Evolutionary conservation across 352 stramenopile genomes (phyloP), one percentile per base, ranked within the genome.

Genomic region (Phytophthora cryptogea): DNA sequence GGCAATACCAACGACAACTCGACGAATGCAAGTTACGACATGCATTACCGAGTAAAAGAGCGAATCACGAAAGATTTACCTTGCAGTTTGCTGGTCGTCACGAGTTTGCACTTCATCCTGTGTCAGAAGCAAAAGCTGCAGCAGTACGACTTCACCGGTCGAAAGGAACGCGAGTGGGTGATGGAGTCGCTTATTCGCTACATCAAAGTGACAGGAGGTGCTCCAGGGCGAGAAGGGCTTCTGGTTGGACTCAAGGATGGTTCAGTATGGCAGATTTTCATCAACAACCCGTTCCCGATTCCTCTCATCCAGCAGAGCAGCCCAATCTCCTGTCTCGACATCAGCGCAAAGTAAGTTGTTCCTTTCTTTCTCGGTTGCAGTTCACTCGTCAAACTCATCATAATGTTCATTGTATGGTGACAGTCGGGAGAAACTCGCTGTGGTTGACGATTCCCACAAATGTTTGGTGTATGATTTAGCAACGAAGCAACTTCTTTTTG

Each of bases 201-300:
- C 65, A 95, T 98, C 52, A 96, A 92, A 56, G 92, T 98, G 35
- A 94, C 89, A 5, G 92, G 94, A 14, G 94, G 90, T n/a, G 86
- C 89, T 33, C 76, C 83, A 13, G 90, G 94, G 30, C 75, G 76
- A 11, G 94, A 98, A 71, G 93, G 88, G 0, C 55, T 98, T 20
- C 76, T 98, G 0, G 83, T 98, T 9, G 94, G 94, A 1, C 74
- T 98, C n/a, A 90, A 97, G 31, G 86, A 97, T 63, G 95, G 95
- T 28, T 82, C 76, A 0, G 84, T 98, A 5, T 89, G 94, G 63
- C 90, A 97, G 53, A 89, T 98, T 31, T 98, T 97, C 74, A 83
- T 98, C 59, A 90, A 98, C 70, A 98, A 98, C 61, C 83, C 92
- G 32, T 98, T 98, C 57, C 95, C 94, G 11, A 92, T 98, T 40